Conservation (phyloP, 2,329 filamentous ascomycete genomes). For the Phialophora expanda region DNA sequence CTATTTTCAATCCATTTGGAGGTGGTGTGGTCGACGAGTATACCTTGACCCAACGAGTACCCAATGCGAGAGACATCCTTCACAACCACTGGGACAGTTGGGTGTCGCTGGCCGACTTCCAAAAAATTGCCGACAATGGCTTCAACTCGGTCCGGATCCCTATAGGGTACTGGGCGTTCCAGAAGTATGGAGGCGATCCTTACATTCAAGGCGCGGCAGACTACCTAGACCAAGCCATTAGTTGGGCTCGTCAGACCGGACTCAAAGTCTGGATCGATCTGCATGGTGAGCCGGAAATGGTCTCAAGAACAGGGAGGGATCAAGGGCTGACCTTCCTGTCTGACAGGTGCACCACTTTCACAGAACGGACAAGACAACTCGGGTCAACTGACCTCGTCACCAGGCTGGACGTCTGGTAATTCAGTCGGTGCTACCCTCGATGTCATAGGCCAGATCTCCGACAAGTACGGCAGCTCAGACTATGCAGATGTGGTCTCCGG, state of each 20-base stretch:
- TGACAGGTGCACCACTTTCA: conserved; percentile 58
- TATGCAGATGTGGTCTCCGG: conserved; percentile 64
- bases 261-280: conserved; percentile 71
- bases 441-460: conserved; percentile 63
- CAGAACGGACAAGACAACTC: conserved; percentile 74
- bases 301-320: conserved; percentile 21
- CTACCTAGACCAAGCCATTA: conserved; percentile 62
- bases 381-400: conserved; percentile 50
- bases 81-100: conserved; percentile 65
- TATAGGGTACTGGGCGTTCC: conserved; percentile 69
- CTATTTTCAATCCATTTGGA: conserved; percentile 59
- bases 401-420: conserved; percentile 47
- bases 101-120: conserved; percentile 62
- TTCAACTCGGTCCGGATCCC: conserved; percentile 70
- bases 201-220: conserved; percentile 67
- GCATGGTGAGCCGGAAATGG: conserved; percentile 53
- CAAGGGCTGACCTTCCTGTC: conserved; percentile 8
- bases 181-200: conserved; percentile 60
- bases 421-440: conserved; percentile 51
- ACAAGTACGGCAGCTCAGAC: conserved; percentile 59
- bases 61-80: conserved; percentile 55
- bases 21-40: conserved; percentile 63
- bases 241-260: conserved; percentile 63
- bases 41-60: conserved; percentile 59
- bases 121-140: conserved; percentile 54